phyloP scores from a whole-genome alignment of 441 rosid genomes.

The Cnidoscolus chayamansa region DNA sequence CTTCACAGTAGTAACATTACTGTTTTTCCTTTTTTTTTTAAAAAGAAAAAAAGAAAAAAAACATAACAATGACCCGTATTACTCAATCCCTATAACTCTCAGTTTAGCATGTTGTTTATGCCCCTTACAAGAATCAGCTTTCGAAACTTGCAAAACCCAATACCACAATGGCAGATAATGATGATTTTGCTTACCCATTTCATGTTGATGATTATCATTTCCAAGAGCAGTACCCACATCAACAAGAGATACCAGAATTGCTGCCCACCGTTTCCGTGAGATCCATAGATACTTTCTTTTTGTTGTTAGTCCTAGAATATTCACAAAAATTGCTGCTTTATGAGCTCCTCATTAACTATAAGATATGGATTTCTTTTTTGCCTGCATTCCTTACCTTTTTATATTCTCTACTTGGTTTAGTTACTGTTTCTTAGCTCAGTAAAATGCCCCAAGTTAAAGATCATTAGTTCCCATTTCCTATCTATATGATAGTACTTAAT shows the following conservation, averaged over 20 bases:
- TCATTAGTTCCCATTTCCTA: background rate
- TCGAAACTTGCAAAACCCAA: conserved; percentile 17
- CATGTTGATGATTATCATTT: conserved; percentile 17
- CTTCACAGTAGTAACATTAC: conserved; percentile 33
- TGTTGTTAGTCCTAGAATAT: background rate
- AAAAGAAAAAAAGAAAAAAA: background rate
- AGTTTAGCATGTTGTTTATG: conserved; percentile 25
- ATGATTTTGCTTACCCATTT: conserved; percentile 32
- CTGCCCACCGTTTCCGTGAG: conserved; percentile 31
- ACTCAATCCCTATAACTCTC: conserved; percentile 43
- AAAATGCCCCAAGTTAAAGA: conserved; percentile 4
- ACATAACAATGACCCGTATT: conserved; percentile 32
- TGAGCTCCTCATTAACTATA: background rate
- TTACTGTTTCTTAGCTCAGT: background rate
- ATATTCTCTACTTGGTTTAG: background rate
- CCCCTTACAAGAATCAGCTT: conserved; percentile 21
- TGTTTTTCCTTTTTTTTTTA: background rate
- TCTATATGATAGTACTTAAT: background rate
- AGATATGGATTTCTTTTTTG: background rate
- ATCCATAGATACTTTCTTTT: conserved; percentile 10
- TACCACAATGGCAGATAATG: conserved; percentile 26
- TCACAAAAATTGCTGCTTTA: background rate
- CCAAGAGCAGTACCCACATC: conserved; percentile 25
- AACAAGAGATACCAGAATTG: conserved; percentile 19
- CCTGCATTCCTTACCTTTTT: too few species aligned